phyloP scores from a whole-genome alignment of 495 filamentous ascomycete species.

The Penicillium bovifimosum region DNA sequence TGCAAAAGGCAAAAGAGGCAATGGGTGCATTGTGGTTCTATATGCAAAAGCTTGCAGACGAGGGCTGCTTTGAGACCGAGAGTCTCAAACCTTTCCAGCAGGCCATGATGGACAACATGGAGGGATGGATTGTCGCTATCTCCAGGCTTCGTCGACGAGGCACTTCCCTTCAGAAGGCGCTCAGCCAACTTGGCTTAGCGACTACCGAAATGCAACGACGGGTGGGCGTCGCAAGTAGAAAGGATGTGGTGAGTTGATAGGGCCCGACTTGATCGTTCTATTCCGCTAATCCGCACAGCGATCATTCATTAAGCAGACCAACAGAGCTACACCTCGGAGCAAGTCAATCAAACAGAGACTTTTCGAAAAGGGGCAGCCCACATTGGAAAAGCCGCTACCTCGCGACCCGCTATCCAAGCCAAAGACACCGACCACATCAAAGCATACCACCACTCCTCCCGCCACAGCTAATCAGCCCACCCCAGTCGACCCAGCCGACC shows the following conservation, averaged over 20 bases:
- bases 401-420: constrained; percentile 23
- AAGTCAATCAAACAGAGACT: constrained; percentile 23
- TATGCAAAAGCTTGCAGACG: constrained; percentile 54
- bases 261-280: neutral
- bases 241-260: constrained; percentile 40
- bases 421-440: constrained; percentile 5
- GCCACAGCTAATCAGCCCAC: constrained; percentile 15
- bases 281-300: constrained; percentile 15
- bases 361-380: constrained; percentile 15
- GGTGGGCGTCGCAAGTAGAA: constrained; percentile 67
- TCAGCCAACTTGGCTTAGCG: constrained; percentile 60
- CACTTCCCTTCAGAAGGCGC: constrained; percentile 50
- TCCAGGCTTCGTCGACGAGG: constrained; percentile 63
- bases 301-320: constrained; percentile 18
- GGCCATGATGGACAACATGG: constrained; percentile 77
- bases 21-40: constrained; percentile 74
- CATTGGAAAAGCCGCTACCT: constrained; percentile 33
- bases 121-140: constrained; percentile 77
- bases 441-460: constrained; percentile 6
- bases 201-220: constrained; percentile 73
- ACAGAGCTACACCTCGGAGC: constrained; percentile 7
- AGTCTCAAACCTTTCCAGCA: constrained; percentile 60
- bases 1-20: constrained; percentile 69
- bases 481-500: neutral
- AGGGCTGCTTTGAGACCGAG: constrained; percentile 42